Evolutionary conservation across 1,284 basidiomycete genomes (phyloP).

Genomic region (Pseudozyma flocculosa): DNA sequence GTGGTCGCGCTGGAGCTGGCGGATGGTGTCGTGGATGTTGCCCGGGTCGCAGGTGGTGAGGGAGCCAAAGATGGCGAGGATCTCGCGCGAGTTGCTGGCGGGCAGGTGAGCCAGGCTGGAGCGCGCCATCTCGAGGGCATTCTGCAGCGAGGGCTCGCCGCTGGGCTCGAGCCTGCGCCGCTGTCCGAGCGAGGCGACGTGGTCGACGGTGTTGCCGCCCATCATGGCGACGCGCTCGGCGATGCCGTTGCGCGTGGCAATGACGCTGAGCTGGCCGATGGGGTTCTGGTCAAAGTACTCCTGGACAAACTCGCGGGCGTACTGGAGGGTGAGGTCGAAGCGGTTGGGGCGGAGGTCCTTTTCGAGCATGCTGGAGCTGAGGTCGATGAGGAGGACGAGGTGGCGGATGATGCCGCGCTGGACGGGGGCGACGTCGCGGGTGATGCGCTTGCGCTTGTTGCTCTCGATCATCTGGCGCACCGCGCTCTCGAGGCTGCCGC

Average conservation of each 20-base stretch:
- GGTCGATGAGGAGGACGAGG: conserved; percentile 82
- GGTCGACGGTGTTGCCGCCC: conserved; percentile 90
- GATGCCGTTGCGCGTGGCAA: conserved; percentile 54
- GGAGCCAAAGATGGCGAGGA: conserved; percentile 88
- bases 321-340: conserved; percentile 75
- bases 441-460: conserved; percentile 65
- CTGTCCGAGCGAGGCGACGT: conserved; percentile 79
- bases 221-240: conserved; percentile 62
- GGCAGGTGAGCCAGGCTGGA: conserved; percentile 70
- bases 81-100: conserved; percentile 90
- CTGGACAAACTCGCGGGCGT: conserved; percentile 73
- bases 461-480: conserved; percentile 86
- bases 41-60: conserved; percentile 95
- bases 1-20: conserved; percentile 71
- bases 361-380: conserved; percentile 89
- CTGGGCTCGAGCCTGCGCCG: conserved; percentile 82
- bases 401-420: conserved; percentile 95
- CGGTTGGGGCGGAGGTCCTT: conserved; percentile 91
- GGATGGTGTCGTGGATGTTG: conserved; percentile 89
- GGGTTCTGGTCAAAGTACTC: conserved; percentile 99
- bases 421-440: conserved; percentile 81
- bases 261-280: conserved; percentile 71
- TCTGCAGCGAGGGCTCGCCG: conserved; percentile 93
- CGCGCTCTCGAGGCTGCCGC: conserved; percentile 82
- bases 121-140: conserved; percentile 84